Evolutionary conservation across 176 grass and related monocot genomes (phyloP), one percentile per base, ranked within the genome.

Genomic region (Carex kokanica): DNA sequence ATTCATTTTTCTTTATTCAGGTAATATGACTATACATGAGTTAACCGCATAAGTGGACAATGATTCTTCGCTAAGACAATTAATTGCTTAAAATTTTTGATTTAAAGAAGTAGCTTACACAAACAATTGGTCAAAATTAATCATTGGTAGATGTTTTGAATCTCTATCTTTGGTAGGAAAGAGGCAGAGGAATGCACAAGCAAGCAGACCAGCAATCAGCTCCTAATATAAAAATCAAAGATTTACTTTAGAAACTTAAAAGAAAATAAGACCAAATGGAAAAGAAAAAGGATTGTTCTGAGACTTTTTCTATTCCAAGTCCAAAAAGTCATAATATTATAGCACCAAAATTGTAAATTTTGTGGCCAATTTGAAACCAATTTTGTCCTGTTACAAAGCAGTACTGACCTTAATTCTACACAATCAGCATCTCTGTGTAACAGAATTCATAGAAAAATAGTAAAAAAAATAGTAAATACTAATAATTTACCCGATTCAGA

Each of bases 141-240:
- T 93, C 11, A 8, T 34, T 21, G 92, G 91, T 34, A 95, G 88
- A 60, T 81, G 18, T 27, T 88, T 90, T 24, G 67, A 17, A 85
- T 0, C 34, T 78, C 95, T 92, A 31, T 65, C 77, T 4, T 84
- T 86, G 47, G 89, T 95, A n/a, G 92, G 92, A 87, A 98, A 93
- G 49, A 93, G 52, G 81, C 95, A 98, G 81, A 98, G 92, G 23
- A 98, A 84, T 67, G 92, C 86, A 84, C 92, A 98, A 34, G 92
- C 81, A 59, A 98, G 92, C 60, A 98, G 86, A 87, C 89, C 92
- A 18, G 88, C 81, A 77, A 85, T 86, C 15, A 95, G 65, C 81
- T 98, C 95, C 91, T 90, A 68, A 64, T 27, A 82, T 13, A 79
- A 32, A 56, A 61, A 40, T 60, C 43, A 14, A 70, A 70, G 3